phyloP scores from a whole-genome alignment of 2,329 filamentous ascomycete genomes.

The Fonsecaea multimorphosa region DNA sequence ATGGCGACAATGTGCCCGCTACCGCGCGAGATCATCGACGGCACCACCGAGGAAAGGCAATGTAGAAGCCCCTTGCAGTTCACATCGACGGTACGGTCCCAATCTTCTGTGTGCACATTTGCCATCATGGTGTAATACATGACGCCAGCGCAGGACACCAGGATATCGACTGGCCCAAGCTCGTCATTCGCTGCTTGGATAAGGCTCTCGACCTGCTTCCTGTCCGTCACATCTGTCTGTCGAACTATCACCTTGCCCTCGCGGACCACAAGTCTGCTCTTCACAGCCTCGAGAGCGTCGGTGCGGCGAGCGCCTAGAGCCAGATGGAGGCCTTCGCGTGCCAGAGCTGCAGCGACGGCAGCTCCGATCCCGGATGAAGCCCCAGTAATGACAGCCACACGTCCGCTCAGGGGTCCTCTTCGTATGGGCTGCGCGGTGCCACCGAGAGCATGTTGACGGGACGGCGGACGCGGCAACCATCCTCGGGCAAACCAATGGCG shows the following conservation, averaged over 20 bases:
- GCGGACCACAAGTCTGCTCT: constrained; percentile 62
- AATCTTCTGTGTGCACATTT: constrained; percentile 74
- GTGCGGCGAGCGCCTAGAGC: constrained; percentile 64
- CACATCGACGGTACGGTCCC: constrained; percentile 82
- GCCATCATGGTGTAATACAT: constrained; percentile 93
- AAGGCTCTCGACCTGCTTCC: constrained; percentile 69
- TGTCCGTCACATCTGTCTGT: constrained; percentile 74
- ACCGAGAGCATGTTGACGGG: constrained; percentile 54
- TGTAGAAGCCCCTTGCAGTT: constrained; percentile 85
- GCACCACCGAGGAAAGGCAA: constrained; percentile 72
- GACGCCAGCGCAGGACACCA: constrained; percentile 80
- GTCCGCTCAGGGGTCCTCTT: constrained; percentile 58
- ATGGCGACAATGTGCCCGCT: constrained; percentile 78
- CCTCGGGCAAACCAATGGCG: constrained; percentile 81
- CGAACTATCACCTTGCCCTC: constrained; percentile 71
- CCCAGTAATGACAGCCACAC: constrained; percentile 48
- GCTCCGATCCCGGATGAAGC: constrained; percentile 48
- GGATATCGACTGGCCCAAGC: constrained; percentile 75
- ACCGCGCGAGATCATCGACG: constrained; percentile 72
- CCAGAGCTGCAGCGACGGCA: constrained; percentile 43
- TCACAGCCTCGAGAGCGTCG: constrained; percentile 71
- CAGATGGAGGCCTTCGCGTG: constrained; percentile 52
- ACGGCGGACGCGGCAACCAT: constrained; percentile 71
- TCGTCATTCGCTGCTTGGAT: constrained; percentile 64
- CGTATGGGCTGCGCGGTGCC: constrained; percentile 53